phyloP scores from a whole-genome alignment of 1,284 basidiomycete genomes.

The Phylloboletellus chloephorus region DNA sequence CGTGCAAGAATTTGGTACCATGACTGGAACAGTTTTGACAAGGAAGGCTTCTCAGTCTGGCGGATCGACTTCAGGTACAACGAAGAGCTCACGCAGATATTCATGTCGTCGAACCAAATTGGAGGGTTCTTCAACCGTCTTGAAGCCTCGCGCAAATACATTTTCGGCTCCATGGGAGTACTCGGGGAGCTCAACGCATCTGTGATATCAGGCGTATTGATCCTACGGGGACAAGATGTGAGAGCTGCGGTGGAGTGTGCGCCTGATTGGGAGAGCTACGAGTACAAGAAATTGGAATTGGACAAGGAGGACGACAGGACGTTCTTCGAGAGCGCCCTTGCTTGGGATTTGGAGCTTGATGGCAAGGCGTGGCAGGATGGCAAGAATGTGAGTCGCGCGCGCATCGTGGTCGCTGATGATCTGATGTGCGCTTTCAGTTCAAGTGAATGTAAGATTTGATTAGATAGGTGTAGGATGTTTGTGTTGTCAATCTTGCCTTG shows the following conservation, averaged over 20 bases:
- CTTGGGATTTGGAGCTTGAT: constrained; percentile 84
- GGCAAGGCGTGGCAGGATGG: constrained; percentile 87
- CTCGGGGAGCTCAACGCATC: constrained; percentile 78
- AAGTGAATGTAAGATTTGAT: constrained; percentile 17
- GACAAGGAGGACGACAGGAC: constrained; percentile 68
- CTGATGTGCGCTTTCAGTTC: constrained; percentile 20
- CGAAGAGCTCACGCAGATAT: constrained; percentile 85
- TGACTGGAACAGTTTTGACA: constrained; percentile 66
- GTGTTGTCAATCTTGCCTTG: too few species aligned
- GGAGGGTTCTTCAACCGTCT: constrained; percentile 96
- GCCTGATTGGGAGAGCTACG: constrained; percentile 92
- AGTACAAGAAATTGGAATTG: constrained; percentile 69
- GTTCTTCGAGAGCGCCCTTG: constrained; percentile 86
- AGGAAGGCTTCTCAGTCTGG: constrained; percentile 89
- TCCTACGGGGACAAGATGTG: constrained; percentile 73
- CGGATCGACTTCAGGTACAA: constrained; percentile 97
- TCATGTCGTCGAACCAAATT: constrained; percentile 91
- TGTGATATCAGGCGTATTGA: constrained; percentile 74
- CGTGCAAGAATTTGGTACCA: constrained; percentile 21
- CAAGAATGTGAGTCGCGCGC: constrained; percentile 61
- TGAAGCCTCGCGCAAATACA: constrained; percentile 91
- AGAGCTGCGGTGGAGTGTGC: constrained; percentile 75
- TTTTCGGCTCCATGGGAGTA: constrained; percentile 91
- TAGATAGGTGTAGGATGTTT: constrained; percentile 25
- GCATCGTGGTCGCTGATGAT: not conserved